Evolutionary conservation across 371 early-diverging fungal genomes (phyloP).

Genomic region (Amoeboradix gromovi): DNA sequence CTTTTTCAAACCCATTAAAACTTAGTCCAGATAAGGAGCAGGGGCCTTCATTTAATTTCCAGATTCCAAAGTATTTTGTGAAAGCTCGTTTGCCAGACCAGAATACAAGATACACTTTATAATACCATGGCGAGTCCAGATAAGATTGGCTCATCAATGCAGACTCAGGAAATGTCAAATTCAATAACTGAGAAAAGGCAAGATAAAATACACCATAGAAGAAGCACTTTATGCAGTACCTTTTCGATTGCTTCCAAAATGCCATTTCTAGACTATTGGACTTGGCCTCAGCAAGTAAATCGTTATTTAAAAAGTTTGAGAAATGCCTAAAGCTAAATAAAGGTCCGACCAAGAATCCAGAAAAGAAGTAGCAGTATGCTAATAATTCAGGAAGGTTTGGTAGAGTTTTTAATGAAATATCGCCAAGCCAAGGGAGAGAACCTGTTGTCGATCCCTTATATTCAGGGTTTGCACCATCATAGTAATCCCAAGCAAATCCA

Average conservation of each 20-base stretch:
- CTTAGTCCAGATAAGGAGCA: conserved; percentile 27
- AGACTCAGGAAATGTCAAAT: conserved; percentile 15
- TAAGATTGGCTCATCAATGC: conserved; percentile 10
- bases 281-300: conserved; percentile 5
- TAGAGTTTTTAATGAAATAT: conserved; percentile 10
- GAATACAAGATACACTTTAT: background rate
- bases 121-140: background rate
- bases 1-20: conserved; percentile 25
- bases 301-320: conserved; percentile 18
- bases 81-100: background rate
- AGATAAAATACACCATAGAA: conserved; percentile 19
- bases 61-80: conserved; percentile 29
- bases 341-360: conserved; percentile 54
- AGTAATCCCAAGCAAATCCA: conserved; percentile 32
- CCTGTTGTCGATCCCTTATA: background rate
- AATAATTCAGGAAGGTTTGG: conserved; percentile 42
- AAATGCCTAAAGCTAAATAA: conserved; percentile 38
- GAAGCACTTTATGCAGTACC: background rate
- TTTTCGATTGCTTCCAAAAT: background rate
- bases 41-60: conserved; percentile 33
- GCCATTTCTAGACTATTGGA: conserved; percentile 1
- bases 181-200: conserved; percentile 18
- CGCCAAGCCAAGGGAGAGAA: conserved; percentile 1
- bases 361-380: conserved; percentile 64
- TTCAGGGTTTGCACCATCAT: conserved; percentile 16